Percentiles rank a stretch among this genome's conserved stretches.
Conservation (phyloP, 2,329 filamentous ascomycete genomes). For the Phyllosticta citrichinensis region DNA sequence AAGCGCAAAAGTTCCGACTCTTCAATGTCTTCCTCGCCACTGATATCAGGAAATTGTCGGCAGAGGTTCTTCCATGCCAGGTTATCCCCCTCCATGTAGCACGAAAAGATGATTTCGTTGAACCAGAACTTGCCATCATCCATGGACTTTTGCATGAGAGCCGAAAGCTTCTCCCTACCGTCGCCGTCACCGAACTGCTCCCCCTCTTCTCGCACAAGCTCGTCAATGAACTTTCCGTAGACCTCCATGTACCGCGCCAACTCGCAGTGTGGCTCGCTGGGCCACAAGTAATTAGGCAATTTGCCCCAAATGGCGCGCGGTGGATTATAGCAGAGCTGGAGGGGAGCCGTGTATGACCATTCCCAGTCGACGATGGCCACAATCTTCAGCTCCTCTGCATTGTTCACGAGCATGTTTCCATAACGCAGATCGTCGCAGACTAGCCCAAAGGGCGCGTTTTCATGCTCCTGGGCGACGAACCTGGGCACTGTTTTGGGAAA, state of each 20-base stretch:
- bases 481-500: conserved; percentile 13
- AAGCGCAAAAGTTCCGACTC: not conserved
- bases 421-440: conserved; percentile 16
- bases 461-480: conserved; percentile 10
- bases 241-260: conserved; percentile 1
- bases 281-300: conserved; percentile 1
- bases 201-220: not conserved
- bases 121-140: conserved; percentile 12
- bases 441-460: conserved; percentile 11
- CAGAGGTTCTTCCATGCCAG: conserved; percentile 1
- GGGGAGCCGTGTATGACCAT: conserved; percentile 16
- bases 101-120: conserved; percentile 11
- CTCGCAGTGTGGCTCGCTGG: conserved; percentile 1
- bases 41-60: not conserved
- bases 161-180: conserved; percentile 6
- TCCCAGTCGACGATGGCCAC: conserved; percentile 17
- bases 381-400: conserved; percentile 14
- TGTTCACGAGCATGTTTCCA: conserved; percentile 16
- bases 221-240: conserved; percentile 8
- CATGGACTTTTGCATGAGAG: conserved; percentile 10
- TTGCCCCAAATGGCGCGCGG: conserved; percentile 10
- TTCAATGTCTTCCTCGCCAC: not conserved
- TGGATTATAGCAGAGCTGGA: conserved; percentile 14
- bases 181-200: not conserved
- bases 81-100: conserved; percentile 5